phyloP scores from a whole-genome alignment of 2,329 filamentous ascomycete species.

The Pseudogymnoascus sp. region DNA sequence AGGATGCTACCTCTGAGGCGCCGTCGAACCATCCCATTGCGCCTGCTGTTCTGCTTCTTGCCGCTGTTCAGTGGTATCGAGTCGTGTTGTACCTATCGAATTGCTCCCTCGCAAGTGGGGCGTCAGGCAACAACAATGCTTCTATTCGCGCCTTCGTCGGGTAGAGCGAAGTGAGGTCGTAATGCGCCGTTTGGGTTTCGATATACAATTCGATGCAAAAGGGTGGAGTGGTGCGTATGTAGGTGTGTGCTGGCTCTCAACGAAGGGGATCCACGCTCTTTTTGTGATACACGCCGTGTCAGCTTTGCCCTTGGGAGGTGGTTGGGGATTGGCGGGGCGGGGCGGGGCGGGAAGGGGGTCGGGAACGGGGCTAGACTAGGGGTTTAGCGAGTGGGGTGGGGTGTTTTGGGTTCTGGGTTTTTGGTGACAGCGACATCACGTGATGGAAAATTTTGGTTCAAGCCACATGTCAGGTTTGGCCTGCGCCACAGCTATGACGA shows the following conservation, averaged over 20 bases:
- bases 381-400: not conserved
- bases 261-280: not conserved
- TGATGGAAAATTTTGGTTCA: not conserved
- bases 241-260: not conserved
- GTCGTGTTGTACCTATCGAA: too few species aligned
- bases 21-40: slow-evolving; percentile 41
- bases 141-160: not conserved
- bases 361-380: not conserved
- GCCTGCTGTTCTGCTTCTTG: not conserved
- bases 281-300: not conserved
- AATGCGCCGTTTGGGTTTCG: not conserved
- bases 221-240: not conserved
- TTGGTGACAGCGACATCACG: not conserved
- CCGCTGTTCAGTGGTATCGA: too few species aligned
- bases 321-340: not conserved
- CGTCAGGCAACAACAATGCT: not conserved
- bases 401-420: not conserved
- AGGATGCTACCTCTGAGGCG: slow-evolving; percentile 26
- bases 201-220: not conserved
- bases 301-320: not conserved
- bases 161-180: not conserved
- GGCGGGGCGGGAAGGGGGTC: not conserved
- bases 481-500: not conserved
- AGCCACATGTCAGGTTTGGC: not conserved
- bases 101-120: not conserved